Base-by-base conservation (phyloP, 306 rosid genomes). In the Quercus glauca region DNA sequence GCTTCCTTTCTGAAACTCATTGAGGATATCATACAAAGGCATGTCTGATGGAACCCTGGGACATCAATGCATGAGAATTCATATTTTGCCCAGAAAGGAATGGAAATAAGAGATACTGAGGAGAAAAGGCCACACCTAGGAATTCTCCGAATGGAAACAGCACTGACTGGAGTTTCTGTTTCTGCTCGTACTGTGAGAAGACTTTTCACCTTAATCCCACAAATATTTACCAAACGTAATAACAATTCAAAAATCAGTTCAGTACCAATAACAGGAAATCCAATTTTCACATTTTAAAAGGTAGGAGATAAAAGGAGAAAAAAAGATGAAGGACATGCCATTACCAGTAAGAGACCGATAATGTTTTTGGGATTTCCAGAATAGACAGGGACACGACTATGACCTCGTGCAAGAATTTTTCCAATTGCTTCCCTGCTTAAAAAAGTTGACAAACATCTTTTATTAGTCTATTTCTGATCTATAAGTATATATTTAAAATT, bases 1-100 rank as follows among this genome's bases (percentile, higher is more conserved):
- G 78, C 97, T 90, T 8, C 98, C 98, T 79, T 94, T 94, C 74
- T 94, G 98, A 85, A 94, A 94, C 86, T 94, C 97, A 79, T 94
- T 94, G 79, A 94, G 83, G 82, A 94, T 92, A 81, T 94, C 98
- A 69, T 94, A 92, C 25, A 94, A 92, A 68, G 98, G 97, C 97
- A 94, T 92, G 85, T 94, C 97, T 41, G 97, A 85, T 64, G 98
- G 98, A 81, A 92, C 98, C 80, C 98, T 92, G 91, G 19, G 83
- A 82, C 33, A 75, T 77, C 78, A 79, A 77, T 65, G 69, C 64
- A 69, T 63, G 9, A 28, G 70, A 76, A 73, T 82, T 67, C 71
- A 74, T 31, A 80, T 19, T 33, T 57, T 52, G 45, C 26, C 55
- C 41, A 51, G 58, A 68, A 56, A 61, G 65, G 58, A 80, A 59